phyloP scores from a whole-genome alignment of 371 early-diverging fungal species.

The Saksenaea oblongispora region DNA sequence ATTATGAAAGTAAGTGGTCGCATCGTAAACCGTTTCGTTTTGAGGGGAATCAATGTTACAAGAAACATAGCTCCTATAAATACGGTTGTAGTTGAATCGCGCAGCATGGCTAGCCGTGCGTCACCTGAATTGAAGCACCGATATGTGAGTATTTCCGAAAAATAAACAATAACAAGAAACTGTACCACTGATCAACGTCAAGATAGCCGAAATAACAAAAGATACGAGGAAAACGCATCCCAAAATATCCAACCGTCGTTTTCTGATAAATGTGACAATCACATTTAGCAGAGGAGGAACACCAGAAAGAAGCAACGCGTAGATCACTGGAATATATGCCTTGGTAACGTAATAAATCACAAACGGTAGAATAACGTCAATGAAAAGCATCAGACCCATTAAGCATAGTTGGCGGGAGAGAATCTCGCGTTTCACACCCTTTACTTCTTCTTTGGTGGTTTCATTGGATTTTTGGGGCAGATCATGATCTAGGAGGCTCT shows the following conservation, averaged over 20 bases:
- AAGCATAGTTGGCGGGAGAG: neutral
- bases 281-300: conserved; percentile 45
- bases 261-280: conserved; percentile 22
- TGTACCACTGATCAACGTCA: conserved; percentile 38
- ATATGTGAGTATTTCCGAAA: neutral
- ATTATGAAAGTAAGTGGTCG: conserved; percentile 39
- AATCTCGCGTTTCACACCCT: neutral
- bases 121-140: conserved; percentile 21
- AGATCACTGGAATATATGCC: conserved; percentile 23
- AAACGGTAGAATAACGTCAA: conserved; percentile 40
- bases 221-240: conserved; percentile 43
- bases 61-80: conserved; percentile 46
- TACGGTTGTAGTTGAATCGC: conserved; percentile 45
- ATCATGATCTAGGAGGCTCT: neutral
- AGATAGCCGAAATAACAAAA: conserved; percentile 41
- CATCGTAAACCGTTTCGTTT: conserved; percentile 31
- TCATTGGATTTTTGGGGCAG: neutral
- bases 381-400: conserved; percentile 14
- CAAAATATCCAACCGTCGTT: conserved; percentile 38
- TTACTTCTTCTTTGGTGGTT: neutral
- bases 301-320: conserved; percentile 52
- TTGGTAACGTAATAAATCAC: conserved; percentile 40
- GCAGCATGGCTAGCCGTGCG: conserved; percentile 42
- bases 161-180: neutral
- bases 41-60: conserved; percentile 41